Evolutionary conservation across 148 eudicot genomes (phyloP), one percentile per base, ranked within the genome.

Genomic region (Agrostemma githago): DNA sequence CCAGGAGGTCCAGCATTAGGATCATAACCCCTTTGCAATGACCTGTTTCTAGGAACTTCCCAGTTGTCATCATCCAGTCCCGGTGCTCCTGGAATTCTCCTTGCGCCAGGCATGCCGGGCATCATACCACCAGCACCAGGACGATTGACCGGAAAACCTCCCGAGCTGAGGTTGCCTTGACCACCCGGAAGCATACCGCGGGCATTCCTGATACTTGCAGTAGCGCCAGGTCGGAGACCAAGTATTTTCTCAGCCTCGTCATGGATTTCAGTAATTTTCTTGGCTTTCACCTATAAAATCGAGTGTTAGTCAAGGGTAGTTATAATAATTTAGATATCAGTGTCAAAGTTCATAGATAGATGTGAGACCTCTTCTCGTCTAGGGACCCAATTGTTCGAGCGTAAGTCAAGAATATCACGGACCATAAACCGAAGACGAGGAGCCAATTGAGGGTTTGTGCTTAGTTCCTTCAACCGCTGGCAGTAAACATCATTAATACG

Each of bases 71-170:
- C 97, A 12, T 70, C 72, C 20, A 85, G 66, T 46, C 86, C 92
- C 0, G 94, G 90, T 84, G 83, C 84, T 16, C 85, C 94, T 0
- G 97, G 89, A 83, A 84, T 87, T 92, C 87, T 92, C 73, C 92
- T 80, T 14, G 80, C 15, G 11, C 94, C 94, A 0, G 96, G 99
- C 91, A 84, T 87, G 57, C 98, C 98, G 0, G 96, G 99, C 97
- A 95, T 95, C 97, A 92, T 88, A 61, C 97, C 98, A 62, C 96
- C 98, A 1, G 86, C 17, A 37, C 98, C 98, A 15, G 89, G 91
- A 21, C 91, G 88, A 74, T 89, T 89, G 57, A 80, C 73, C 14
- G 85, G 86, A 64, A 77, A 90, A 38, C 92, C 87, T 34, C 83
- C 87, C 17, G 93, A 84, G 70, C 85, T 76, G 4, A 79, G 60